These are phyloP conservation scores for Casaregolazyma suthepensis DNA, from an alignment of 1,139 yeast species.

Conservation along the genomic window DNA sequence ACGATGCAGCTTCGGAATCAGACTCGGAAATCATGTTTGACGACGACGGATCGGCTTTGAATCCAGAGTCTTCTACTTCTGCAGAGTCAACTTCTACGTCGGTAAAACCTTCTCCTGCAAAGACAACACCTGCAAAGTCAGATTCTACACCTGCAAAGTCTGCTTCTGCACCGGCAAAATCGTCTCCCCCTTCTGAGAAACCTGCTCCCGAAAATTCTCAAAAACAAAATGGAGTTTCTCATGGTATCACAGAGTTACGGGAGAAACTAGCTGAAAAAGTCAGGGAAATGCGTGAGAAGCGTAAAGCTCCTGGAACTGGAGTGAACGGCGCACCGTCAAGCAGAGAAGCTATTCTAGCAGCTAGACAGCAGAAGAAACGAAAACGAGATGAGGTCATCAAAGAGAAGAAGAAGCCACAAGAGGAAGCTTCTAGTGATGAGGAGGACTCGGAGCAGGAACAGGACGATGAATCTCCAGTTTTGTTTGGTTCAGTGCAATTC, in stretches of 20 bases:
- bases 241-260: constrained; percentile 54
- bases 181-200: too few relatives aligned
- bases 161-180: not conserved
- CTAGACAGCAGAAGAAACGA: constrained; percentile 36
- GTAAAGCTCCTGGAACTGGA: constrained; percentile 88
- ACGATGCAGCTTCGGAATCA: not conserved
- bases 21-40: constrained; percentile 54
- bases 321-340: constrained; percentile 72
- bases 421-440: constrained; percentile 18
- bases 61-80: constrained; percentile 6
- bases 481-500: constrained; percentile 79
- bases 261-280: constrained; percentile 71
- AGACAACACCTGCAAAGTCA: too few relatives aligned
- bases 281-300: constrained; percentile 59
- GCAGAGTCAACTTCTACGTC: not conserved
- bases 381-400: constrained; percentile 29
- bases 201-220: not conserved
- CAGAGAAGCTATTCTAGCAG: constrained; percentile 38
- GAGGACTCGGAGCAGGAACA: constrained; percentile 22
- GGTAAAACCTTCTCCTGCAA: too few relatives aligned
- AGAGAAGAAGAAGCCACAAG: constrained; percentile 23
- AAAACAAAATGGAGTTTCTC: constrained; percentile 13
- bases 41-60: constrained; percentile 56
- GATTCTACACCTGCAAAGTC: not conserved
- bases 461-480: constrained; percentile 41